Evolutionary conservation across 495 filamentous ascomycete genomes (phyloP), one percentile per base, ranked within the genome.

Genomic region (Aspergillus avenaceus): DNA sequence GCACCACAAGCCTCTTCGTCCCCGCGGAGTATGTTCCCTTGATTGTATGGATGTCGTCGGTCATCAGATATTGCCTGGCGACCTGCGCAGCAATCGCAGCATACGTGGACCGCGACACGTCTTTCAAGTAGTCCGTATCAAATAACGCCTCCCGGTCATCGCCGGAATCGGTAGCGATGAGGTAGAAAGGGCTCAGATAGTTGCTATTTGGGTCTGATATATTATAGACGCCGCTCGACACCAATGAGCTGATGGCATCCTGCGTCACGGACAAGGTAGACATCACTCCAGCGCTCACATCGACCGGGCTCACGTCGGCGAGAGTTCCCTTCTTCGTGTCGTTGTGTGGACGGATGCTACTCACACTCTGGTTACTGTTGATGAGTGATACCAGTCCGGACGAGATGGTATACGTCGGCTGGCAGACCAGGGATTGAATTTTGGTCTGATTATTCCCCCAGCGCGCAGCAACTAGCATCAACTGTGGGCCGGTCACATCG

Each of bases 371-470:
- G 23, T 49, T 49, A 4, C 37, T 37, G 2, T 16, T 5, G 8
- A 41, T 16, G 8, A 49, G 25, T 14, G 41, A 42, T 13, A 55
- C 53, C 5, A 37, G 19, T 6, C 53, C 47, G 32, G 11, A 12
- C 3, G 42, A 47, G 6, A 43, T 23, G 0, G 19, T 47, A 16
- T 55, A 55, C 12, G 16, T 31, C 0, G 47, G 53, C 13, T 45
- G 36, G 12, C 53, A 55, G 18, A 50, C 26, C 13, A 45, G 24
- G 11, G 37, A 24, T 8, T 41, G 36, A 1, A 41, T 25, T 19
- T 5, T 8, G 3, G 37, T 38, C 13, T 18, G 29, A 24, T 49
- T 41, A 25, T 41, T 26, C 23, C 25, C 6, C 47, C 47, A 49
- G 47, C 32, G 36, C 12, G 34, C 22, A 2, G 47, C 47, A 28